These are phyloP conservation scores for Pseudomonodictys pantanalensis DNA, from an alignment of 495 filamentous ascomycete genomes.

Conservation along the genomic window DNA sequence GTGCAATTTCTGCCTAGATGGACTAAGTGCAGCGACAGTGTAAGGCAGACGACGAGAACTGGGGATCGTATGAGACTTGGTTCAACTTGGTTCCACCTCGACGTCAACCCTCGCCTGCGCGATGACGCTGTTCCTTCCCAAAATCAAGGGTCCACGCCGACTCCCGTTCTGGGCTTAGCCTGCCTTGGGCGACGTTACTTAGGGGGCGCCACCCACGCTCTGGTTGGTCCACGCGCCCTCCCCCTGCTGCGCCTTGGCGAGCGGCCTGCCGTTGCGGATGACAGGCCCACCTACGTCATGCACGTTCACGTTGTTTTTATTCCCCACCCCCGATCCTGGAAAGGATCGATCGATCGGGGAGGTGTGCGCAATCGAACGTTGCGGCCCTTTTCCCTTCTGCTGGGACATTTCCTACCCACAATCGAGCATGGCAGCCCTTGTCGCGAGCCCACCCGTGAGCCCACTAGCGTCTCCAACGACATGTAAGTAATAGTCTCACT, in stretches of 20 bases:
- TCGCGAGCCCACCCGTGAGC: not conserved
- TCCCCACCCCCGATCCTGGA: not conserved
- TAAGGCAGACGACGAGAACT: not conserved
- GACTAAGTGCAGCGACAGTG: not conserved
- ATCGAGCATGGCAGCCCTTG: not conserved
- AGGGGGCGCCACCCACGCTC: not conserved
- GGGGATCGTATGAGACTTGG: too few species aligned
- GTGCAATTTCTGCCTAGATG: not conserved
- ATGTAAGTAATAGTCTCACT: not conserved
- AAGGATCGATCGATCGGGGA: not conserved
- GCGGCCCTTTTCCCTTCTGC: not conserved
- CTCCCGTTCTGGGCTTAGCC: not conserved
- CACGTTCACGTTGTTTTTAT: not conserved
- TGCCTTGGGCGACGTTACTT: not conserved
- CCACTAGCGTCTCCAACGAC: not conserved
- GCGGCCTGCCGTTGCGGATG: not conserved
- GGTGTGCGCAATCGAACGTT: not conserved
- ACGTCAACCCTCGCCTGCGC: not conserved
- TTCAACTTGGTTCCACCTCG: not conserved
- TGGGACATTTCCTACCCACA: not conserved
- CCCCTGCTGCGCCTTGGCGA: not conserved
- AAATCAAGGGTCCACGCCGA: not conserved
- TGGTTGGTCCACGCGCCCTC: not conserved
- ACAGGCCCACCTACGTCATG: not conserved
- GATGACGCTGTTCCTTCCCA: not conserved